Conservation (phyloP, 768 basidiomycete genomes). For the Auricularia auricula-judae region DNA sequence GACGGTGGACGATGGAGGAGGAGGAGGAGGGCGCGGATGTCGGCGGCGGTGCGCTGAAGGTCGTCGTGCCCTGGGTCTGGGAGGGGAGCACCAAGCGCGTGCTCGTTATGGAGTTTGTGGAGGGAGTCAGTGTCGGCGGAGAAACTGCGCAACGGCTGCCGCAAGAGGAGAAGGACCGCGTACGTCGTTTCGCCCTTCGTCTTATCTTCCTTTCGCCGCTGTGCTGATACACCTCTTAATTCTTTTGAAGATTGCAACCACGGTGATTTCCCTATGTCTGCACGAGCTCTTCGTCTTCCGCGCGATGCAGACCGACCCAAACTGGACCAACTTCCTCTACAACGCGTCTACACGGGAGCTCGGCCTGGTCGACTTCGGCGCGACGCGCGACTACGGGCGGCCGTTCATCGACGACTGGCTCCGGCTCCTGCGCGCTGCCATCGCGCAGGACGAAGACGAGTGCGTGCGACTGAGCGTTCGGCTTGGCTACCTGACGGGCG, state of each 20-base stretch:
- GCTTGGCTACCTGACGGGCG: slow-evolving; percentile 83
- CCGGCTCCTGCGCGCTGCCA: slow-evolving; percentile 69
- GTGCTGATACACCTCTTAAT: slow-evolving; percentile 20
- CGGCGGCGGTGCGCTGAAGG: slow-evolving; percentile 51
- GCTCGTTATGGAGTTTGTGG: slow-evolving; percentile 80
- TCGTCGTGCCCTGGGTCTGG: slow-evolving; percentile 82
- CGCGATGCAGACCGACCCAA: slow-evolving; percentile 97
- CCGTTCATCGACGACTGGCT: slow-evolving; percentile 87
- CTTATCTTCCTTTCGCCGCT: not conserved
- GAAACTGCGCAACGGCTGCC: slow-evolving; percentile 39
- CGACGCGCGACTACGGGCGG: slow-evolving; percentile 75
- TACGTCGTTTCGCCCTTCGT: slow-evolving; percentile 20
- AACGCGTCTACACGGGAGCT: slow-evolving; percentile 56
- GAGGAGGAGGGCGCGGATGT: slow-evolving; percentile 30
- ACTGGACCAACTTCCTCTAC: slow-evolving; percentile 97
- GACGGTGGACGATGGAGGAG: slow-evolving; percentile 17
- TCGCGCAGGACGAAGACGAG: slow-evolving; percentile 48
- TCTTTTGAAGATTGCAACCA: slow-evolving; percentile 50
- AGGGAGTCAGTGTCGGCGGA: slow-evolving; percentile 73
- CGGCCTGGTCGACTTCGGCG: slow-evolving; percentile 92
- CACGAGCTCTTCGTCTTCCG: slow-evolving; percentile 85
- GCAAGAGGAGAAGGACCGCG: slow-evolving; percentile 63
- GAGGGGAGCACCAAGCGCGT: slow-evolving; percentile 71
- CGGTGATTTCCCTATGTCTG: slow-evolving; percentile 77
- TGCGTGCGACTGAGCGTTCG: slow-evolving; percentile 68